Evolutionary conservation across 179 eudicot genomes (phyloP).

Genomic region (Kewa caespitosa): DNA sequence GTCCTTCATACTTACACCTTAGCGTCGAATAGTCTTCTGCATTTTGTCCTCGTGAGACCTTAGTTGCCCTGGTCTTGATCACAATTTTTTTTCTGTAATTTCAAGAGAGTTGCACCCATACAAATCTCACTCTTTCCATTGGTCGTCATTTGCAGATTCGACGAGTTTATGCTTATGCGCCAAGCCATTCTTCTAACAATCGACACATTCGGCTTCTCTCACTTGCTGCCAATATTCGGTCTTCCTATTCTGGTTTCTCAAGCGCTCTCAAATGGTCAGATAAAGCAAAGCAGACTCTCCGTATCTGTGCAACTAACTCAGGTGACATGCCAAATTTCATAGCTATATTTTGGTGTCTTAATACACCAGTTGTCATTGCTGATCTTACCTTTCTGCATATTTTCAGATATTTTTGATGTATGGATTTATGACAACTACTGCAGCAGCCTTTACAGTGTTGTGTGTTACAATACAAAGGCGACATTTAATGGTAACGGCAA

Average conservation of each 20-base stretch:
- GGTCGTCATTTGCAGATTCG: conserved; percentile 58
- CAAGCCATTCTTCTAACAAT: conserved; percentile 82
- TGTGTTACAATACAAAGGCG: conserved; percentile 90
- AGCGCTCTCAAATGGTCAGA: conserved; percentile 19
- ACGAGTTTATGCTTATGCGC: conserved; percentile 76
- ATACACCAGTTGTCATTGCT: neutral
- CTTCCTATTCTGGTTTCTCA: conserved; percentile 72
- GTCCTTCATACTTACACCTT: neutral
- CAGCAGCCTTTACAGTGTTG: conserved; percentile 55
- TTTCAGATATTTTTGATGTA: conserved; percentile 75
- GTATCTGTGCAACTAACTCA: conserved; percentile 58
- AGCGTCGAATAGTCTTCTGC: neutral
- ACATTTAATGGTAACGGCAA: conserved; percentile 77
- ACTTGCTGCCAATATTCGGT: conserved; percentile 71
- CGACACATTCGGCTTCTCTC: conserved; percentile 93
- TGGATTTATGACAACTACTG: conserved; percentile 57
- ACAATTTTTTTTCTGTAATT: neutral
- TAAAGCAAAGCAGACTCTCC: conserved; percentile 35
- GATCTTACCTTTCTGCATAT: neutral
- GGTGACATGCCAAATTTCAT: conserved; percentile 46
- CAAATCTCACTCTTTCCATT: conserved; percentile 5
- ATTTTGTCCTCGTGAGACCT: conserved; percentile 1
- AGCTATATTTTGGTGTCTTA: neutral
- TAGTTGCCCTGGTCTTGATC: neutral
- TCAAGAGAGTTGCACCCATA: neutral